These are phyloP conservation scores for Begonia loranthoides DNA, from an alignment of 306 rosid species.

Conservation along the genomic window DNA sequence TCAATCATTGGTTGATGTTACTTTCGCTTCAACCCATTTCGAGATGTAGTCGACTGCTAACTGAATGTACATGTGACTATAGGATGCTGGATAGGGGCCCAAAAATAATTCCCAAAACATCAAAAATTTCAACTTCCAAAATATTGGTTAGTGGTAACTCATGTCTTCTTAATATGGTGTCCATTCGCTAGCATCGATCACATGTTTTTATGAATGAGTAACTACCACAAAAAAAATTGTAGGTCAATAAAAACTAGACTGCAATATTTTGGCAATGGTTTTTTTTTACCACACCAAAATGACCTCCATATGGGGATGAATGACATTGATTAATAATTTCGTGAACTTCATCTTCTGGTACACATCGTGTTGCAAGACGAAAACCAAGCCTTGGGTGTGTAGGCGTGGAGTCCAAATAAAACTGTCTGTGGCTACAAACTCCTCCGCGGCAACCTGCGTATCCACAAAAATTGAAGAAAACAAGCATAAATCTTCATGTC, in stretches of 20 bases:
- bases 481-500: no score
- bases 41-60: not conserved
- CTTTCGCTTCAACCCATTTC: no score
- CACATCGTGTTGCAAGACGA: no score
- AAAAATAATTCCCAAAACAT: not conserved
- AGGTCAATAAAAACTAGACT: not conserved
- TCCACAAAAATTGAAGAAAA: no score
- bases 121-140: not conserved
- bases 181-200: not conserved
- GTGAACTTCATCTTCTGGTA: not conserved
- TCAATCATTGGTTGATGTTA: no score
- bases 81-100: not conserved
- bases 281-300: no score
- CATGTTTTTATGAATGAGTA: not conserved
- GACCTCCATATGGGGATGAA: no score
- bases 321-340: not conserved
- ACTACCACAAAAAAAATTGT: not conserved
- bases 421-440: no score
- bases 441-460: no score
- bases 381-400: no score
- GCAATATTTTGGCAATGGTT: no score
- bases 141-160: not conserved
- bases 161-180: not conserved
- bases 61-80: not conserved
- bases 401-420: no score